A percentile compares a stretch with the other conserved stretches of the same genome.
Conservation (phyloP, 1,284 basidiomycete species). For the Cutaneotrichosporon dermatis region DNA sequence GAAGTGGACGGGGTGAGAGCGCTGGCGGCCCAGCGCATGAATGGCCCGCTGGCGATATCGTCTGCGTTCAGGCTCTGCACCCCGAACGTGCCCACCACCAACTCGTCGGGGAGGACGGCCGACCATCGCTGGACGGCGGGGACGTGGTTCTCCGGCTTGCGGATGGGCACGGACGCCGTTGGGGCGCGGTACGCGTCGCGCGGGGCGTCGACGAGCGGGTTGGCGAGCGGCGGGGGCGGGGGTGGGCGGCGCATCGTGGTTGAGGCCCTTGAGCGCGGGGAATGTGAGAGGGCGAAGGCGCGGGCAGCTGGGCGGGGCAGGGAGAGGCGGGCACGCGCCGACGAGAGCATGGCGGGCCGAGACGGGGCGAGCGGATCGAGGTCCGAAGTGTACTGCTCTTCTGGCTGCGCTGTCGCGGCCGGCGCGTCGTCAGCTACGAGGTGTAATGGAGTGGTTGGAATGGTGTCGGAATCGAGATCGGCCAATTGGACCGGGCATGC, state of each 20-base stretch:
- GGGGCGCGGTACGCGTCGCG: background rate
- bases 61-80: background rate
- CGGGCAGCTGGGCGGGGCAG: no score
- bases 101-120: background rate
- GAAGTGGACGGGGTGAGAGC: background rate
- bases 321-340: no score
- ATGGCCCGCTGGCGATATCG: background rate
- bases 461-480: no score
- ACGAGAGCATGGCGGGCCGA: no score
- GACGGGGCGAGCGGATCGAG: no score
- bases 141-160: constrained; percentile 1
- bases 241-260: background rate
- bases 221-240: background rate
- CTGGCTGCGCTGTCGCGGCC: no score
- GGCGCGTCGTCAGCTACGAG: no score
- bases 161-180: background rate
- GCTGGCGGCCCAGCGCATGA: background rate
- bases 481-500: no score
- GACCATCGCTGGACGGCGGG: constrained; percentile 14
- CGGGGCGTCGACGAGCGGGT: constrained; percentile 5
- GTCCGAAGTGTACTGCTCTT: no score
- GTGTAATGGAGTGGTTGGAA: no score
- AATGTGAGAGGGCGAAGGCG: no score
- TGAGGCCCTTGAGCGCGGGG: no score
- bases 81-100: constrained; percentile 4